These are phyloP conservation scores for Rugonectria rugulosa DNA, from an alignment of 2,329 filamentous ascomycete genomes.

Conservation along the genomic window DNA sequence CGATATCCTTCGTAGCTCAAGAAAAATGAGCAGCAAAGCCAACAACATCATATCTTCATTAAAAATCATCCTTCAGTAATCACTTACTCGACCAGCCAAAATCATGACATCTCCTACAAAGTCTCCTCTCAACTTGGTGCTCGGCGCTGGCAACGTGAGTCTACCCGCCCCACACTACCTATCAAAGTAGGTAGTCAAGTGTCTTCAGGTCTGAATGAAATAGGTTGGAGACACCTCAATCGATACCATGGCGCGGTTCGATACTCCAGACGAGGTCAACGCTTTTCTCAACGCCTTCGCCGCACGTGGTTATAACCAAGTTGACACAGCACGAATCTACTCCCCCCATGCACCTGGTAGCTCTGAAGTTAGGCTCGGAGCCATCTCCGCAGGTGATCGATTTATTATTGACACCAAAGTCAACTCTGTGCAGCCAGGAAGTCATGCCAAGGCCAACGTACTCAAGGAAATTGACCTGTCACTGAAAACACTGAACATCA, in stretches of 20 bases:
- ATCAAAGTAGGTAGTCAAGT: not conserved
- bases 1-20: not conserved
- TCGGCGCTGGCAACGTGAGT: constrained; percentile 27
- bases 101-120: constrained; percentile 13
- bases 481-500: constrained; percentile 38
- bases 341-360: constrained; percentile 34
- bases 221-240: constrained; percentile 34
- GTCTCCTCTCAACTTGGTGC: constrained; percentile 24
- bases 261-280: constrained; percentile 38
- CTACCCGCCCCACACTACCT: accelerated
- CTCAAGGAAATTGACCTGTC: constrained; percentile 42
- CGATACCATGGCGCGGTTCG: constrained; percentile 35
- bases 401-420: constrained; percentile 50
- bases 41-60: not conserved
- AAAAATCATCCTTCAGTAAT: too few relatives aligned
- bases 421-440: constrained; percentile 31
- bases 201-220: not conserved
- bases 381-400: constrained; percentile 34
- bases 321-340: constrained; percentile 47
- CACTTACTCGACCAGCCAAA: not conserved
- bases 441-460: constrained; percentile 40
- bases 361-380: constrained; percentile 43
- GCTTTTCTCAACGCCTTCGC: constrained; percentile 27
- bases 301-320: constrained; percentile 36
- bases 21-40: not conserved